Evolutionary conservation across 805 yeast species (phyloP).

Genomic region (Candida rishiriensis): DNA sequence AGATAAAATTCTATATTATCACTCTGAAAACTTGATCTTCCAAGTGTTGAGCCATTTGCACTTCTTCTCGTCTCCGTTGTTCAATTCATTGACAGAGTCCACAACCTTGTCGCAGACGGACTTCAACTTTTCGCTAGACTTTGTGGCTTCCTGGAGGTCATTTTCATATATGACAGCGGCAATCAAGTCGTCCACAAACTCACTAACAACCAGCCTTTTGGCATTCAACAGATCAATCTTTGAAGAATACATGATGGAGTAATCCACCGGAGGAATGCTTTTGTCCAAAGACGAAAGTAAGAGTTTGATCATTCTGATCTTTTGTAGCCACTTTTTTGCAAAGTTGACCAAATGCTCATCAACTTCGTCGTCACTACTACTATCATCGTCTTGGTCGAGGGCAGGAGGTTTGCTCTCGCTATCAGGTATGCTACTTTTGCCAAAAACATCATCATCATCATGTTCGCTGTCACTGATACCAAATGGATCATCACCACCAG

Average conservation of each 20-base stretch:
- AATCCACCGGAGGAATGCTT: slow-evolving; percentile 42
- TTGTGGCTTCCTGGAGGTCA: slow-evolving; percentile 33
- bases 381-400: slow-evolving; percentile 21
- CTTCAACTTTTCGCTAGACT: slow-evolving; percentile 9
- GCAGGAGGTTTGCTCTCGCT: slow-evolving; percentile 9
- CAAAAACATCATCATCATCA: too few species aligned
- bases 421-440: slow-evolving; percentile 11
- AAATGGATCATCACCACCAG: slow-evolving; percentile 46
- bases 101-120: slow-evolving; percentile 28
- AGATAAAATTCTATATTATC: too few species aligned
- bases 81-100: slow-evolving; percentile 39
- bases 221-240: slow-evolving; percentile 44
- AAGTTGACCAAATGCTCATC: slow-evolving; percentile 22
- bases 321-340: slow-evolving; percentile 46
- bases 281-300: slow-evolving; percentile 54
- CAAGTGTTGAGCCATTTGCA: slow-evolving; percentile 56
- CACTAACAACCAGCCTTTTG: slow-evolving; percentile 40
- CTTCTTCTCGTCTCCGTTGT: slow-evolving; percentile 47
- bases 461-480: slow-evolving; percentile 30
- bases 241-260: slow-evolving; percentile 30
- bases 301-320: slow-evolving; percentile 53
- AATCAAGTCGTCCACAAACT: slow-evolving; percentile 52
- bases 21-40: slow-evolving; percentile 39
- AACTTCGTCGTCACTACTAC: slow-evolving; percentile 23
- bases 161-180: slow-evolving; percentile 48